Evolutionary conservation across 176 grass and related monocot species (phyloP), one percentile per base, ranked within the genome.

Genomic region (Dendrocalamus sinicus): DNA sequence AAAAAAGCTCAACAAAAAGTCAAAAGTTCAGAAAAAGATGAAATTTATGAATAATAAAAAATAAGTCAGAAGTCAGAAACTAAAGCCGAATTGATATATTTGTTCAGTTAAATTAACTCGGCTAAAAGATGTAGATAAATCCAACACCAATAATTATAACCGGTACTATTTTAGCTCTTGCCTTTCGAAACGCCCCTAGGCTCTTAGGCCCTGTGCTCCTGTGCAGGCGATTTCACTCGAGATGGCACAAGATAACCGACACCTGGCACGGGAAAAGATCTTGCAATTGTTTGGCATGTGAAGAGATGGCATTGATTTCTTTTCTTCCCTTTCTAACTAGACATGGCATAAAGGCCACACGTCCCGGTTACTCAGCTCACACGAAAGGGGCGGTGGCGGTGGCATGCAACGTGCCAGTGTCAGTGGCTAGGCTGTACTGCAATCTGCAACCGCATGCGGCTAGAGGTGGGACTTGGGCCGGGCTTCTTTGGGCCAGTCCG

Each of bases 391-490:
- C 7, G 69, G 39, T 24, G 43, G 32, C 20, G 79, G 54, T 67
- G 69, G 76, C 84, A 74, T 37, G 80, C 80, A n/a, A 73, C 89
- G 70, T 91, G 85, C 19, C 10, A 39, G 80, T 54, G 89, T 80
- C 85, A 87, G 89, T 39, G 40, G 68, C 35, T 7, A 15, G 66
- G 30, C 16, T 28, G 52, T 54, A 4, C 43, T 23, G 45, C 17
- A 1, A 28, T 16, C 35, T 37, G 35, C 35, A 37, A 37, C 35
- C 35, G 67, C 54, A 41, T 17, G 88, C 35, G 59, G 89, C 44
- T 87, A 84, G n/a, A n/a, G n/a, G n/a, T n/a, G n/a, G n/a, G n/a
- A n/a, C n/a, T n/a, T n/a, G n/a, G n/a, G n/a, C n/a, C n/a, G n/a
- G n/a, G n/a, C n/a, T n/a, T n/a, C n/a, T n/a, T n/a, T n/a, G n/a